phyloP scores from a whole-genome alignment of 768 basidiomycete species.

The Pisolithus microcarpus region DNA sequence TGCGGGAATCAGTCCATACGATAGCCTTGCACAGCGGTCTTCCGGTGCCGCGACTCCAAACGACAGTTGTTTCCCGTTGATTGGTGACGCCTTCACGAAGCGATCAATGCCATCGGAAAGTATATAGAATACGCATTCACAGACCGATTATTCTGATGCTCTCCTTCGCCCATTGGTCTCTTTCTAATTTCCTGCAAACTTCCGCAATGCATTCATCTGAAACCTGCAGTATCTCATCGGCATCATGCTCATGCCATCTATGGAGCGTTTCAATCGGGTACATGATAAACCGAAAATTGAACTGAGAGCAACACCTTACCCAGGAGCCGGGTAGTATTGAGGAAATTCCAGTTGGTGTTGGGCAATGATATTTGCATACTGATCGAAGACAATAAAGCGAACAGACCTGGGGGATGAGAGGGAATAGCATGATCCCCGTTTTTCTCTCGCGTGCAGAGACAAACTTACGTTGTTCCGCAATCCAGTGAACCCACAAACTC shows the following conservation, averaged over 20 bases:
- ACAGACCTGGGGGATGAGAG: slow-evolving; percentile 51
- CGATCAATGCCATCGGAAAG: slow-evolving; percentile 2
- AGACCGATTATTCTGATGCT: slow-evolving; percentile 89
- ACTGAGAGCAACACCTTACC: slow-evolving; percentile 36
- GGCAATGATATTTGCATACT: slow-evolving; percentile 78
- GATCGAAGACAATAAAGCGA: slow-evolving; percentile 87
- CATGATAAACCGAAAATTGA: not conserved
- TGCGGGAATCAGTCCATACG: slow-evolving; percentile 96
- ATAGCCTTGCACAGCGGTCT: slow-evolving; percentile 84
- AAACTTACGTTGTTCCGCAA: slow-evolving; percentile 86
- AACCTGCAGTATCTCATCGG: slow-evolving; percentile 69
- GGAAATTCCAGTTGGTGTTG: slow-evolving; percentile 90
- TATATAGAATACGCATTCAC: slow-evolving; percentile 18
- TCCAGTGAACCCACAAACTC: slow-evolving; percentile 91
- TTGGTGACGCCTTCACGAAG: slow-evolving; percentile 75
- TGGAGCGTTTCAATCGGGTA: not conserved
- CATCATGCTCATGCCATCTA: slow-evolving; percentile 96
- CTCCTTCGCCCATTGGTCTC: slow-evolving; percentile 65
- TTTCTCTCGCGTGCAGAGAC: not conserved
- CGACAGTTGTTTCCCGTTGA: slow-evolving; percentile 92
- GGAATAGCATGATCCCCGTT: slow-evolving; percentile 1
- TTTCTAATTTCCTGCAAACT: slow-evolving; percentile 64
- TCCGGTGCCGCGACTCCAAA: slow-evolving; percentile 87
- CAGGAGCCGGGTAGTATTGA: slow-evolving; percentile 87
- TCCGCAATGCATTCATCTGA: slow-evolving; percentile 70